phyloP scores from a whole-genome alignment of 2,329 filamentous ascomycete genomes.

The Penicillium aurantiogriseum region DNA sequence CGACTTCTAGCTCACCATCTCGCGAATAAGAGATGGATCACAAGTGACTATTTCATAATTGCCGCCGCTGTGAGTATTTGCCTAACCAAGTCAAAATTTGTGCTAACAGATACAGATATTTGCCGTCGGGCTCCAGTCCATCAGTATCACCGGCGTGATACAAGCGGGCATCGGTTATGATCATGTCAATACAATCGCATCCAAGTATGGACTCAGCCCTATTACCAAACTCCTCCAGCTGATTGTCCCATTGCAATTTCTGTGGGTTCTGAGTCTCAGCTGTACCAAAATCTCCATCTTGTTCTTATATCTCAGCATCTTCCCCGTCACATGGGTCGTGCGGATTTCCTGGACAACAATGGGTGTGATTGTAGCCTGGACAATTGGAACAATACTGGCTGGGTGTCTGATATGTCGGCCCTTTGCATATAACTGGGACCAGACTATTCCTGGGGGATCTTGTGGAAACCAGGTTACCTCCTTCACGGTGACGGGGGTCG shows the following conservation, averaged over 20 bases:
- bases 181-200: constrained; percentile 17
- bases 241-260: constrained; percentile 25
- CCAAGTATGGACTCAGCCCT: constrained; percentile 17
- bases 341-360: constrained; percentile 15
- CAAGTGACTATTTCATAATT: constrained; percentile 26
- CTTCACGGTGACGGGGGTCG: constrained; percentile 21
- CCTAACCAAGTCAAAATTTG: background rate
- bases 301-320: constrained; percentile 23
- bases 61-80: constrained; percentile 17
- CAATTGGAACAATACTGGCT: constrained; percentile 30
- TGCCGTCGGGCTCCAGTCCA: constrained; percentile 21
- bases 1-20: constrained; percentile 23
- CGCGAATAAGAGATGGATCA: constrained; percentile 18
- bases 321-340: constrained; percentile 19
- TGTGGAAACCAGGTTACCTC: constrained; percentile 25
- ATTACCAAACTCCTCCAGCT: constrained; percentile 23
- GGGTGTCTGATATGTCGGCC: constrained; percentile 24
- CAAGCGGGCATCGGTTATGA: constrained; percentile 25
- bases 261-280: constrained; percentile 27
- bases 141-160: constrained; percentile 25
- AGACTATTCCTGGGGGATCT: constrained; percentile 20
- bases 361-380: constrained; percentile 20
- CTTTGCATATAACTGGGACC: constrained; percentile 28
- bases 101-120: constrained; percentile 17
- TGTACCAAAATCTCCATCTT: constrained; percentile 27